These are phyloP conservation scores for Simplicillium aogashimaense DNA, from an alignment of 2,329 filamentous ascomycete species.

Conservation along the genomic window DNA sequence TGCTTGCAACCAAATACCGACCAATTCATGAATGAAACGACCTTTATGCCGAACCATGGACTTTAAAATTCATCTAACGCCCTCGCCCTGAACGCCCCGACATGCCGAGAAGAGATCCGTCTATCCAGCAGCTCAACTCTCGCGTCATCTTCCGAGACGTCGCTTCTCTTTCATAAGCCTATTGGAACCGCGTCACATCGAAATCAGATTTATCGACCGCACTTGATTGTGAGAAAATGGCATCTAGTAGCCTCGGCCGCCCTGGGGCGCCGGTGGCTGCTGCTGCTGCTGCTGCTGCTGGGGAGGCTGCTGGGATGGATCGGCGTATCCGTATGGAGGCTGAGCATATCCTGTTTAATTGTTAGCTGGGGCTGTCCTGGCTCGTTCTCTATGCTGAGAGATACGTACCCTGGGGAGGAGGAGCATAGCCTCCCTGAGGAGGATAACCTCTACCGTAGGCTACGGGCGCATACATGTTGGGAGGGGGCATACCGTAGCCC, in stretches of 20 bases:
- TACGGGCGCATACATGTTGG: constrained; percentile 26
- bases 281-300: constrained; percentile 22
- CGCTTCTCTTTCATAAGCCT: too few relatives aligned
- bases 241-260: constrained; percentile 29
- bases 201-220: background rate
- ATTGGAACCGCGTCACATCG: background rate
- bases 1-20: too few relatives aligned
- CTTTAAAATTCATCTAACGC: too few relatives aligned
- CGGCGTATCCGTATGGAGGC: constrained; percentile 35
- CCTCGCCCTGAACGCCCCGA: too few relatives aligned
- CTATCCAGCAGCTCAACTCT: too few relatives aligned
- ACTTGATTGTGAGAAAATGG: background rate
- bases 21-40: too few relatives aligned
- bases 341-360: constrained; percentile 22
- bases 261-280: constrained; percentile 22
- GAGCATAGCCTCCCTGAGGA: constrained; percentile 23
- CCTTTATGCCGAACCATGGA: too few relatives aligned
- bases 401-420: constrained; percentile 29
- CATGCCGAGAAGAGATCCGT: too few relatives aligned
- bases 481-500: constrained; percentile 21
- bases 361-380: constrained; percentile 3
- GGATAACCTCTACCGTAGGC: constrained; percentile 28
- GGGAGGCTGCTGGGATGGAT: constrained; percentile 32
- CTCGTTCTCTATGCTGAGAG: background rate
- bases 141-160: too few relatives aligned